Evolutionary conservation across 345 rosid genomes (phyloP), one percentile per base, ranked within the genome.

Genomic region (Dipteronia dyeriana): DNA sequence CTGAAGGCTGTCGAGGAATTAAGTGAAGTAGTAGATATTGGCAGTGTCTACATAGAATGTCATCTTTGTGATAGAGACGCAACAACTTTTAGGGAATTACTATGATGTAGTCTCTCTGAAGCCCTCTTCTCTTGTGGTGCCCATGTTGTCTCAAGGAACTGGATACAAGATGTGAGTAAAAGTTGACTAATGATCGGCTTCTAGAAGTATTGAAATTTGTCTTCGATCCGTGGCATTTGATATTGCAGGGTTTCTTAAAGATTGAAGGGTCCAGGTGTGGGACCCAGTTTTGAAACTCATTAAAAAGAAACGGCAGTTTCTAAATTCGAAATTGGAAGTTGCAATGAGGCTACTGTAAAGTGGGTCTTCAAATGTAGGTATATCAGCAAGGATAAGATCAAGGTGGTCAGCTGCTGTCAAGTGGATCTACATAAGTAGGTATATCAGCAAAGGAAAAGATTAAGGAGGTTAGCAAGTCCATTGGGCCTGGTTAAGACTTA

Each of bases 31-130:
- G 57, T 53, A 53, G n/a, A 53, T 53, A 19, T 71, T 39, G 54
- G 62, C 26, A 41, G 59, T 45, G 59, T 2, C 31, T 56, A 72
- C n/a, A 38, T 69, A 49, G 73, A 47, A 16, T 69, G 12, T 69
- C 8, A 7, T 9, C 60, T 49, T 16, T 39, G 34, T 19, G 64
- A 34, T 31, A 57, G 65, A 56, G n/a, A 56, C n/a, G 51, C 10
- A 13, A 12, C 31, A 38, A 31, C 65, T 70, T 71, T 51, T 57
- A 13, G 22, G 41, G 41, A 49, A 70, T 49, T 49, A 53, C 6
- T 5, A 34, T 68, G 5, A 51, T 51, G 61, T 70, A 20, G 66
- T 72, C 65, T 57, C 19, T 31, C 65, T 72, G 19, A 10, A 20
- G 75, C 49, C 1, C 31, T 38, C 23, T 38, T 8, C 26, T 2